Conservation (phyloP, 140 eudicot species). For the Flaveria floridana region DNA sequence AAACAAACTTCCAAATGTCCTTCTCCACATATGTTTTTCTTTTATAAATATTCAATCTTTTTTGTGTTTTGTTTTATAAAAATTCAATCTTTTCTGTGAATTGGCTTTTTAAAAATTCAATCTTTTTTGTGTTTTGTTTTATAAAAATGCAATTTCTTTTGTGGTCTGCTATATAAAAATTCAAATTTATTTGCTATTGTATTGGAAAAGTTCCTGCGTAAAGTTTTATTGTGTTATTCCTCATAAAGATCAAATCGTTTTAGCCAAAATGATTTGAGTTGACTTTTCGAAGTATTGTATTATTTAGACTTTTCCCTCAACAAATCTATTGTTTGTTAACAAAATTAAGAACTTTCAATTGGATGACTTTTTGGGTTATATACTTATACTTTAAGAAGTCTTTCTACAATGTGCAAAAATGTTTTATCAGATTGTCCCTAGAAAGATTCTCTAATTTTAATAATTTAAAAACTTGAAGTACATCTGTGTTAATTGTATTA, state of each 20-base stretch:
- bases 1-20: conserved; percentile 42
- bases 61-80: background rate
- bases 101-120: background rate
- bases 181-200: background rate
- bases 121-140: background rate
- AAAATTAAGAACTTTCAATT: background rate
- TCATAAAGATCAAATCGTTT: conserved; percentile 9
- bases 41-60: background rate
- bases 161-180: background rate
- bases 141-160: background rate
- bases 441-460: conserved; percentile 6
- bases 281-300: conserved; percentile 1
- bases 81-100: background rate
- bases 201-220: background rate
- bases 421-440: conserved; percentile 4
- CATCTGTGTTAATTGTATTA: background rate
- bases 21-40: conserved; percentile 9
- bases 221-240: background rate
- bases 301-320: background rate
- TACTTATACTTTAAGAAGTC: background rate
- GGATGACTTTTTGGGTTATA: conserved; percentile 6
- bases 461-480: background rate
- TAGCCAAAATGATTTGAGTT: background rate
- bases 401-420: conserved; percentile 12
- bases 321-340: conserved; percentile 5